Base-by-base conservation (phyloP, 208 protist genomes). In the Phytomonas sp. region DNA sequence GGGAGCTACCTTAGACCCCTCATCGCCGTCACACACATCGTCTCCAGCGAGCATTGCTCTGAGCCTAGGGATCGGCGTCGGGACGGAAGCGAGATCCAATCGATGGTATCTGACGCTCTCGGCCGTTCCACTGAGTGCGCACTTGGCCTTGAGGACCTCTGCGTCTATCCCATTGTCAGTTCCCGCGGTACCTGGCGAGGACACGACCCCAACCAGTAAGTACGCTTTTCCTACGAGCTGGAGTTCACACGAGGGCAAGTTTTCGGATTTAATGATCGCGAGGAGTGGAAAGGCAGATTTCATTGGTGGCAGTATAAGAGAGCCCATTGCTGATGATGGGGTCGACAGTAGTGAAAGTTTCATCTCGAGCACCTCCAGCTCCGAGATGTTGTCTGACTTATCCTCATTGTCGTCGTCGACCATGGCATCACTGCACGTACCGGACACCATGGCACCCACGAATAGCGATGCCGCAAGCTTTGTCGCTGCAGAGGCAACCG, bases 341-440 rank as follows among this genome's bases (percentile, higher is more conserved):
- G 6, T 5, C 46, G 20, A 56, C 46, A 56, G 46, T 6, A 56
- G 46, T 56, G 46, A 56, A 5, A 23, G 46, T 26, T 26, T 56
- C 46, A 56, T 56, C 20, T 56, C 46, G 20, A 56, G 46, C 20
- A 67, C 62, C 63, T 11, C 71, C 5, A 34, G 37, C 51, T 74
- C 66, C 9, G 40, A 71, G 2, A 13, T 64, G 9, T 75, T 33
- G 0, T 76, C 67, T 36, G 66, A 59, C 31, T 56, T 59, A n/a
- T 74, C 66, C 32, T 71, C 72, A 29, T 33, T 76, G 65, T 67
- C 66, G 26, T 56, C 46, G 46, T 56, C 46, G 20, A 56, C 46
- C 46, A 26, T 56, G 20, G 46, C 6, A 56, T 56, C 46, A 56
- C 46, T 56, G 23, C 46, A 56, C 2, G 46, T 26, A 56, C 46